phyloP scores from a whole-genome alignment of 495 filamentous ascomycete genomes.

The Penicillium steckii region DNA sequence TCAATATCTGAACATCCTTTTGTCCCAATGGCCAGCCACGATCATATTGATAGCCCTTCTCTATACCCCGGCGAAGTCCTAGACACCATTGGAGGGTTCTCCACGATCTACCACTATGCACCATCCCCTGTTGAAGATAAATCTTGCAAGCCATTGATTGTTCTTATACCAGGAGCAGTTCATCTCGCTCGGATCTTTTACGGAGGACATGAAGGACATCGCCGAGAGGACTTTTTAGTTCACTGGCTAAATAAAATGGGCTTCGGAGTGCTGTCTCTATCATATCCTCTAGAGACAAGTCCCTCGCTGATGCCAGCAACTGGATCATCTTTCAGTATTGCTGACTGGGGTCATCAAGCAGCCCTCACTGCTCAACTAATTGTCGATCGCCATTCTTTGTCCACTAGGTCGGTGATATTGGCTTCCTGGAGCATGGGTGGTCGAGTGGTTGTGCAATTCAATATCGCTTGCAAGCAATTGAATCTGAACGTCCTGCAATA shows the following conservation, averaged over 20 bases:
- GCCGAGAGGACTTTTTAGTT: slow-evolving; percentile 15
- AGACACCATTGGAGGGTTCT: slow-evolving; percentile 16
- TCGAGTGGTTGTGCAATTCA: slow-evolving; percentile 22
- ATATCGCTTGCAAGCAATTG: slow-evolving; percentile 8
- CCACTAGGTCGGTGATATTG: slow-evolving; percentile 10
- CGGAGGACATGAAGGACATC: slow-evolving; percentile 19
- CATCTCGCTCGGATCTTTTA: slow-evolving; percentile 26
- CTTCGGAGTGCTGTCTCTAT: slow-evolving; percentile 21
- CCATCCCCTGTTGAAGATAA: neutral
- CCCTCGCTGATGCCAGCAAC: slow-evolving; percentile 14
- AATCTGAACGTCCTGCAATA: slow-evolving; percentile 19
- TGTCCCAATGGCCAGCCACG: no score
- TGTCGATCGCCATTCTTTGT: slow-evolving; percentile 4
- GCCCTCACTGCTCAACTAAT: slow-evolving; percentile 10
- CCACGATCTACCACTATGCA: slow-evolving; percentile 22
- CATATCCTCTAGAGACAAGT: slow-evolving; percentile 23
- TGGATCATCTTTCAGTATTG: slow-evolving; percentile 13
- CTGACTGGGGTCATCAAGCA: slow-evolving; percentile 24
- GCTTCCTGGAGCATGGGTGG: slow-evolving; percentile 27
- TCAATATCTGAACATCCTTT: no score
- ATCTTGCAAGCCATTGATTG: slow-evolving; percentile 16
- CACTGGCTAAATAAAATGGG: slow-evolving; percentile 17
- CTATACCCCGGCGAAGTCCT: slow-evolving; percentile 20
- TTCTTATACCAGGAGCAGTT: slow-evolving; percentile 19
- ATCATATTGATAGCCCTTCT: neutral